These are phyloP conservation scores for Solanum infundibuliforme DNA, from an alignment of 257 asterid species.

Conservation along the genomic window DNA sequence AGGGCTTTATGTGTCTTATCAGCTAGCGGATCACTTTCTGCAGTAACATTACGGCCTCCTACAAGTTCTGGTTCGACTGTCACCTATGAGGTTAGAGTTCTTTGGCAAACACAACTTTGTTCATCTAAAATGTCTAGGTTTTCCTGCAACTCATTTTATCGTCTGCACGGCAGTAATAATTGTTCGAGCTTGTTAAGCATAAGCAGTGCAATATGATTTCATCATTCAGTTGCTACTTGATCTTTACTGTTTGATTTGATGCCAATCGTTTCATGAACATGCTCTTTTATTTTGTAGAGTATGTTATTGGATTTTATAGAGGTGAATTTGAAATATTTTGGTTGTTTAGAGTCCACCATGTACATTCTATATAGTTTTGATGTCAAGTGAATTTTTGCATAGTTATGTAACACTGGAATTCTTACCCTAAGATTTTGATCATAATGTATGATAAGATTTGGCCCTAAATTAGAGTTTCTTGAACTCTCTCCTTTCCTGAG, in stretches of 20 bases:
- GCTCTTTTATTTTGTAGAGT: neutral
- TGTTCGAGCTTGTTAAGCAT: neutral
- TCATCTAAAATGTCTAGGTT: neutral
- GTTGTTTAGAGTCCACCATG: neutral
- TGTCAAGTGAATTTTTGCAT: neutral
- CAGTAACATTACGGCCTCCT: conserved; percentile 69
- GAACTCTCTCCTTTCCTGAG: neutral
- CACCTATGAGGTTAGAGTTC: conserved; percentile 63
- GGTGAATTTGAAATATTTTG: neutral
- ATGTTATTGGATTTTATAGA: neutral
- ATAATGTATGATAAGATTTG: neutral
- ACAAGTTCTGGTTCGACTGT: conserved; percentile 48
- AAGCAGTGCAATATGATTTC: neutral
- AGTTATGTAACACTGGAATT: neutral
- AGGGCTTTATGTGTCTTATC: conserved; percentile 88
- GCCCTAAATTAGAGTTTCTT: neutral
- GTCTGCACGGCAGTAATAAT: neutral
- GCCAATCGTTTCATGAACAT: neutral
- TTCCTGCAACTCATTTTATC: neutral
- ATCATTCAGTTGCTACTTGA: neutral
- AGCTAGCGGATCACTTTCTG: conserved; percentile 79
- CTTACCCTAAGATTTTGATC: neutral
- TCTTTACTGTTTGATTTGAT: neutral
- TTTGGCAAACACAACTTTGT: neutral
- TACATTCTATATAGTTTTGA: neutral